phyloP scores from a whole-genome alignment of 148 eudicot genomes.

The Rhododendron ferrugineum region DNA sequence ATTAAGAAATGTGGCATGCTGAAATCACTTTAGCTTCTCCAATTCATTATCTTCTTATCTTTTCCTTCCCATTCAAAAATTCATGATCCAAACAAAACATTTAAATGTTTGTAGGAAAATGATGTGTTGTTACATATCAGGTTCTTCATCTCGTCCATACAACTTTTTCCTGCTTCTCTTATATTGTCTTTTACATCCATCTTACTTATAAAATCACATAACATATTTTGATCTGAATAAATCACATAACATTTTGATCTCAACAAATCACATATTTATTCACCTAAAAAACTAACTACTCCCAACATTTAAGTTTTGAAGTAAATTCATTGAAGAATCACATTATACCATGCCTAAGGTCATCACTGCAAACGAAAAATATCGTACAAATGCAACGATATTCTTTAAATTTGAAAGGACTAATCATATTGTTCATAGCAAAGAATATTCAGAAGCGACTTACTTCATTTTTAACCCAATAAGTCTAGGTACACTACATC shows the following conservation, averaged over 20 bases:
- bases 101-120: neutral
- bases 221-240: no score
- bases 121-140: neutral
- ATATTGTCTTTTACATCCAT: neutral
- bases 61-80: neutral
- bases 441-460: neutral
- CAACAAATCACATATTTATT: neutral
- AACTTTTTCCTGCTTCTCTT: neutral
- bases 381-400: neutral
- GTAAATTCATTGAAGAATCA: neutral
- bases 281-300: neutral
- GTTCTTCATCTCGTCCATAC: neutral
- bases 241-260: no score
- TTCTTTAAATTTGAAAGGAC: neutral
- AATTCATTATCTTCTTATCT: neutral
- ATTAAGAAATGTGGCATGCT: neutral
- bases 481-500: no score
- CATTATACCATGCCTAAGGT: neutral
- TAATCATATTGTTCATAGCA: neutral
- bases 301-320: neutral
- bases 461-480: neutral
- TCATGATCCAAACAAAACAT: neutral
- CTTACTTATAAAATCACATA: no score
- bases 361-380: neutral
- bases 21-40: neutral